These are phyloP conservation scores for Oldenlandia corymbosa DNA, from an alignment of 257 asterid species.

Conservation along the genomic window DNA sequence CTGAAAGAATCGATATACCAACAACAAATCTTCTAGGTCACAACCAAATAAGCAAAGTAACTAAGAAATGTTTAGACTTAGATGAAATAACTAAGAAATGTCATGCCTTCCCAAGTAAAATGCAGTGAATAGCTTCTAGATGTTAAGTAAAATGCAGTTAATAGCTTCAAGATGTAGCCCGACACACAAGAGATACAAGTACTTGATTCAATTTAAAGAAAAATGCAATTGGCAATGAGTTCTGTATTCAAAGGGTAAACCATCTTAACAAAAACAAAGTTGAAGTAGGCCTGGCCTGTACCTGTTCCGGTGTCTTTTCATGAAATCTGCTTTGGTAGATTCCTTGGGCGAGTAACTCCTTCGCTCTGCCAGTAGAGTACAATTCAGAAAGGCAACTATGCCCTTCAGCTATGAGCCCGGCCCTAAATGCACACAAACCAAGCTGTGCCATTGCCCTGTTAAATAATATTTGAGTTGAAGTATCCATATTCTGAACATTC, in stretches of 20 bases:
- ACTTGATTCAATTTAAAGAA: too few relatives aligned
- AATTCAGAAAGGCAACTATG: slow-evolving; percentile 84
- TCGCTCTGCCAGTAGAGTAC: slow-evolving; percentile 88
- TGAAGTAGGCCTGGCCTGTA: too few relatives aligned
- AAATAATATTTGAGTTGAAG: slow-evolving; percentile 82
- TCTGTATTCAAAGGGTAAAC: too few relatives aligned
- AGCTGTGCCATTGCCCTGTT: slow-evolving; percentile 97
- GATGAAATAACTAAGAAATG: too few relatives aligned
- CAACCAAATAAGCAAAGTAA: too few relatives aligned
- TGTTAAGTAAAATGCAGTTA: too few relatives aligned
- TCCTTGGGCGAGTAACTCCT: slow-evolving; percentile 96
- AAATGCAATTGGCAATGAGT: too few relatives aligned
- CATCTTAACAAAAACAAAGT: not conserved
- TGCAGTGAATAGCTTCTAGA: too few relatives aligned
- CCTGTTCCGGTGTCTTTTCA: slow-evolving; percentile 98
- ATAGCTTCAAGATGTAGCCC: too few relatives aligned
- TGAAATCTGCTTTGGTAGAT: slow-evolving; percentile 87
- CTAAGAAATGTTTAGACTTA: not conserved
- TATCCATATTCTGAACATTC: slow-evolving; percentile 90
- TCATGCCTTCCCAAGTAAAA: too few relatives aligned
- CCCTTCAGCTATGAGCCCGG: slow-evolving; percentile 68
- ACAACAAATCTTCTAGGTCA: not conserved
- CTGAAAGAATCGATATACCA: slow-evolving; percentile 30
- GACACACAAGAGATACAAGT: too few relatives aligned
- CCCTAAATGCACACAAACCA: slow-evolving; percentile 87